Conservation (phyloP, 495 filamentous ascomycete species). For the Massariosphaeria phaeospora region DNA sequence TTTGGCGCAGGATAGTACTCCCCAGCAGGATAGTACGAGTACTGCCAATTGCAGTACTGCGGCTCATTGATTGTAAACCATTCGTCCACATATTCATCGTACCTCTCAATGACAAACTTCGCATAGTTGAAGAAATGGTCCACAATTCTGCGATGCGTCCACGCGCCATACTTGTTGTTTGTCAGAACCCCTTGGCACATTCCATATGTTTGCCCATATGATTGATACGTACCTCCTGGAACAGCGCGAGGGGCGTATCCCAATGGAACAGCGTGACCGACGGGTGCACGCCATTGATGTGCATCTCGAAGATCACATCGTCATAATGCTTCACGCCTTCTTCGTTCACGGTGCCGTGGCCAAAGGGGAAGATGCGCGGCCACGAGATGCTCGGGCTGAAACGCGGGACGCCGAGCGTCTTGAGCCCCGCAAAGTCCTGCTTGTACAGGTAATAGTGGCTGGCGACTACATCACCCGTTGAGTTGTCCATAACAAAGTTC, state of each 20-base stretch:
- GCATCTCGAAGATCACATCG: slow-evolving; percentile 43
- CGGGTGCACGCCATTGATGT: slow-evolving; percentile 42
- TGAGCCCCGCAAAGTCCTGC: slow-evolving; percentile 44
- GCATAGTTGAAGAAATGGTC: slow-evolving; percentile 46
- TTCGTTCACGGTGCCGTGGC: slow-evolving; percentile 43
- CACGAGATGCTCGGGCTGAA: slow-evolving; percentile 45
- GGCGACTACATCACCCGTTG: slow-evolving; percentile 43
- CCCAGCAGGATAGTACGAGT: slow-evolving; percentile 36
- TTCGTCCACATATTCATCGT: slow-evolving; percentile 42
- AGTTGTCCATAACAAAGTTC: slow-evolving; percentile 40
- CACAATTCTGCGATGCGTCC: slow-evolving; percentile 40
- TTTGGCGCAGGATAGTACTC: slow-evolving; percentile 39
- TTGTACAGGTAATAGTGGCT: slow-evolving; percentile 47
- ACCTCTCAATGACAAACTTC: slow-evolving; percentile 42
- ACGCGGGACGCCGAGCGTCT: slow-evolving; percentile 37
- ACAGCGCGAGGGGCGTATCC: slow-evolving; percentile 46
- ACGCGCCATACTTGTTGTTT: slow-evolving; percentile 46
- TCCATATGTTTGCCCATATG: too few relatives aligned
- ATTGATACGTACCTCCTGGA: too few relatives aligned
- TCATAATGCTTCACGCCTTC: slow-evolving; percentile 43
- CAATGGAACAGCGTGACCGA: slow-evolving; percentile 46
- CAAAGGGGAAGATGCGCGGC: slow-evolving; percentile 45
- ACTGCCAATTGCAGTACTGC: slow-evolving; percentile 42
- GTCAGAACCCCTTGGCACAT: too few relatives aligned
- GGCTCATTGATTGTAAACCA: slow-evolving; percentile 44